A percentile compares a stretch with the other conserved stretches of the same genome.
phyloP scores from a whole-genome alignment of 2,329 filamentous ascomycete species.

The Fusarium sp. region DNA sequence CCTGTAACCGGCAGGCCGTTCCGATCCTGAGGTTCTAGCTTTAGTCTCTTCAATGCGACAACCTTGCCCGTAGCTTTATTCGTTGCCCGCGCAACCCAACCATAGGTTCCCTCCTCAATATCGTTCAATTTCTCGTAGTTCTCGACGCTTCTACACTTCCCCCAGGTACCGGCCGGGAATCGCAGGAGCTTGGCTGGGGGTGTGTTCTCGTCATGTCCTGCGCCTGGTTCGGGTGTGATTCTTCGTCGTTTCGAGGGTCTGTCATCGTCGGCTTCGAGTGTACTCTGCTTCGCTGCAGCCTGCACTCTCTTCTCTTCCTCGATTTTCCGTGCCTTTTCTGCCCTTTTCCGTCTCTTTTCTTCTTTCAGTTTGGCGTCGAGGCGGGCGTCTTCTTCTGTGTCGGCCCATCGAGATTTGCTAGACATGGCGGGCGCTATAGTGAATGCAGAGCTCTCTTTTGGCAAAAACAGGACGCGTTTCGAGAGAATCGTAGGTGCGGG shows the following conservation, averaged over 20 bases:
- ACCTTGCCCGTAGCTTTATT: constrained; percentile 80
- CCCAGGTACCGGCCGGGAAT: constrained; percentile 77
- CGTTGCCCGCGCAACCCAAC: constrained; percentile 88
- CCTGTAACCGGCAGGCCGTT: constrained; percentile 90
- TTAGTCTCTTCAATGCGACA: constrained; percentile 93
- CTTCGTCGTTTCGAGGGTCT: constrained; percentile 72
- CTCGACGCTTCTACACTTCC: constrained; percentile 79
- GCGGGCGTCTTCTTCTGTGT: constrained; percentile 83
- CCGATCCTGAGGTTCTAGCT: constrained; percentile 82
- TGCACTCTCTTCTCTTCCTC: constrained; percentile 60
- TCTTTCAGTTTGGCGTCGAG: constrained; percentile 82
- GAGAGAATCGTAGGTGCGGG: too few relatives aligned
- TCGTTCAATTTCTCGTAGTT: constrained; percentile 94
- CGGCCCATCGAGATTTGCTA: constrained; percentile 85
- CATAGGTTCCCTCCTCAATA: constrained; percentile 97
- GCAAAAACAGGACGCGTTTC: not conserved
- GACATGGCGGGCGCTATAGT: constrained; percentile 60
- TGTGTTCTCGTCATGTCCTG: constrained; percentile 37
- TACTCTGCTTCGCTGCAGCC: constrained; percentile 45
- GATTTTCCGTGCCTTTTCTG: constrained; percentile 79
- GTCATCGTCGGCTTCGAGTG: constrained; percentile 36
- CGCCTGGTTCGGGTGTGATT: constrained; percentile 61
- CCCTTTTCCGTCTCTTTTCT: constrained; percentile 86
- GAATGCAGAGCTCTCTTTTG: not conserved
- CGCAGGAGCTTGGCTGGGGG: constrained; percentile 70